Percentiles rank a stretch among this genome's conserved stretches.
phyloP scores from a whole-genome alignment of 768 basidiomycete species.

The Leccinum incarnatum region DNA sequence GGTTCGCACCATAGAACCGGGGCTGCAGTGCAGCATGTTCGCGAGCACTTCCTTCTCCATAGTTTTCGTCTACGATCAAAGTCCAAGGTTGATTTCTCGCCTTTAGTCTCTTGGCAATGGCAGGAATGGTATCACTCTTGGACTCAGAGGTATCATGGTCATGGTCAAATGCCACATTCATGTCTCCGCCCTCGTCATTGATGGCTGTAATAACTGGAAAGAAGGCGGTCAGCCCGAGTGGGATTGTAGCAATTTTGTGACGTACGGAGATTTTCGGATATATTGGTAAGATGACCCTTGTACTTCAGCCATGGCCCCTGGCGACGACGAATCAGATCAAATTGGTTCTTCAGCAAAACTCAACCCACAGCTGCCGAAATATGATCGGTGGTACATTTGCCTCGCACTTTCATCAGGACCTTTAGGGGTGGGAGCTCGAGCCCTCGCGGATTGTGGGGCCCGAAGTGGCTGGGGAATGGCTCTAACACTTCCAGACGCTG shows the following conservation, averaged over 20 bases:
- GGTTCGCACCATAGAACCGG: slow-evolving; percentile 73
- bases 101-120: slow-evolving; percentile 87
- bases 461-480: slow-evolving; percentile 82
- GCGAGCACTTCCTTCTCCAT: slow-evolving; percentile 96
- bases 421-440: slow-evolving; percentile 80
- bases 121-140: slow-evolving; percentile 79
- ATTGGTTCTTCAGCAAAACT: background rate
- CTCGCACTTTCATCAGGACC: slow-evolving; percentile 86
- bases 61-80: slow-evolving; percentile 92
- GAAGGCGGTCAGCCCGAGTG: slow-evolving; percentile 4
- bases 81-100: slow-evolving; percentile 86
- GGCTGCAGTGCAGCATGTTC: slow-evolving; percentile 98
- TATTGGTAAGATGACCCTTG: slow-evolving; percentile 95
- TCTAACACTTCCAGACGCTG: slow-evolving; percentile 83
- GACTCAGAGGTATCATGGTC: slow-evolving; percentile 45
- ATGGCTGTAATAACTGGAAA: slow-evolving; percentile 83
- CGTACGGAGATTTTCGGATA: slow-evolving; percentile 91
- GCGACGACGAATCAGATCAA: slow-evolving; percentile 1
- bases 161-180: slow-evolving; percentile 88
- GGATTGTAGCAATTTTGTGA: slow-evolving; percentile 14
- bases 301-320: slow-evolving; percentile 99
- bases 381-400: slow-evolving; percentile 99
- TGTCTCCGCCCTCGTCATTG: slow-evolving; percentile 92
- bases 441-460: slow-evolving; percentile 43
- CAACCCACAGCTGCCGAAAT: slow-evolving; percentile 89